These are phyloP conservation scores for Citrullus colocynthis DNA, from an alignment of 306 rosid species.

Conservation along the genomic window DNA sequence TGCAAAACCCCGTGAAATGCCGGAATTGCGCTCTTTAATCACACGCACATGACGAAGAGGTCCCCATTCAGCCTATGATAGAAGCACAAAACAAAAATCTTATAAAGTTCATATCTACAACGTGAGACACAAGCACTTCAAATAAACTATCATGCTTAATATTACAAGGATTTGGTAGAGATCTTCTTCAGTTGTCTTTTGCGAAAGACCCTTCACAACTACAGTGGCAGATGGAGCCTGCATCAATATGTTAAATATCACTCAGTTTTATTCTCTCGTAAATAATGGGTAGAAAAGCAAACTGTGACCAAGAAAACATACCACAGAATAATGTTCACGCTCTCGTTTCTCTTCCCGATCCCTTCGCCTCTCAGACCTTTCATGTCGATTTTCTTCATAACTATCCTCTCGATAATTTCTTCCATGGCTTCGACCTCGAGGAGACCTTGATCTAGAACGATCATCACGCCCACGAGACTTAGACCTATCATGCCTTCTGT, in stretches of 20 bases:
- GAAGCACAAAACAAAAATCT: background rate
- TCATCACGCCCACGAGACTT: slow-evolving; percentile 74
- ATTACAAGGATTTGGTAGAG: slow-evolving; percentile 90
- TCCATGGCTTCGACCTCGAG: slow-evolving; percentile 73
- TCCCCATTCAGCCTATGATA: slow-evolving; percentile 86
- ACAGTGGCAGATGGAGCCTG: slow-evolving; percentile 96
- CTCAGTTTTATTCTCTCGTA: slow-evolving; percentile 1
- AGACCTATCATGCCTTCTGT: slow-evolving; percentile 53
- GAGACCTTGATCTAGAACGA: slow-evolving; percentile 72
- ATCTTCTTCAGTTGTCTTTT: slow-evolving; percentile 89
- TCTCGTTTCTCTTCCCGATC: slow-evolving; percentile 78
- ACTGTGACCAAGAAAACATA: slow-evolving; percentile 19
- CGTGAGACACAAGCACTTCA: slow-evolving; percentile 10
- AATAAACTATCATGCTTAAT: slow-evolving; percentile 15
- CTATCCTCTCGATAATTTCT: slow-evolving; percentile 76
- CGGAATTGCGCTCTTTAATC: slow-evolving; percentile 91
- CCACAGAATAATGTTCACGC: slow-evolving; percentile 64
- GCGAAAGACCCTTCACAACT: slow-evolving; percentile 97
- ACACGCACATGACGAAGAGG: slow-evolving; percentile 97
- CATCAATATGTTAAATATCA: slow-evolving; percentile 16
- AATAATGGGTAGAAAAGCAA: background rate
- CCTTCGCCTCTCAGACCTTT: slow-evolving; percentile 65
- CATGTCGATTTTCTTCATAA: slow-evolving; percentile 53
- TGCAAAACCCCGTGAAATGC: slow-evolving; percentile 94
- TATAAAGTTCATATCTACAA: background rate